Conservation (phyloP, 2,329 filamentous ascomycete species). For the Diaporthe sp. region DNA sequence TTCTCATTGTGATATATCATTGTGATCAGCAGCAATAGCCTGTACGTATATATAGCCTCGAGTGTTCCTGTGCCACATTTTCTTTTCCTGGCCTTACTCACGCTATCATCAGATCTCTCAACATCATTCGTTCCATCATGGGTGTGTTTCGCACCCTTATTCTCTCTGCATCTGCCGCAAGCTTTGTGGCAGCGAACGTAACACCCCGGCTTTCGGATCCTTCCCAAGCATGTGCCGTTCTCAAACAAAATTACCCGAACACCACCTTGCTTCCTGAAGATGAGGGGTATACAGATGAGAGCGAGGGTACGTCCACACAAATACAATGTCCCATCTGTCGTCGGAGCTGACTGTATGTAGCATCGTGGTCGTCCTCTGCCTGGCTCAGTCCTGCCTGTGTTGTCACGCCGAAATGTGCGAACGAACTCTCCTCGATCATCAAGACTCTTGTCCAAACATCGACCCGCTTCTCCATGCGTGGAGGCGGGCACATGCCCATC, state of each 20-base stretch:
- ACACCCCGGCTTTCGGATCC: neutral
- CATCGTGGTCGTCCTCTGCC: neutral
- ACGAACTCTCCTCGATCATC: slow-evolving; percentile 34
- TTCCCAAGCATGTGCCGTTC: slow-evolving; percentile 1
- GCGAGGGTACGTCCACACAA: neutral
- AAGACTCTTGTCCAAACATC: slow-evolving; percentile 43
- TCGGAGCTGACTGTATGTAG: neutral
- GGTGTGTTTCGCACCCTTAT: slow-evolving; percentile 2
- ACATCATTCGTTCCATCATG: slow-evolving; percentile 13
- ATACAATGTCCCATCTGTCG: neutral
- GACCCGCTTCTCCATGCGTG: slow-evolving; percentile 46
- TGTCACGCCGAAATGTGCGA: slow-evolving; percentile 45
- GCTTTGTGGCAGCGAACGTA: neutral
- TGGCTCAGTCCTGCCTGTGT: slow-evolving; percentile 45
- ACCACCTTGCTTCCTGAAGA: slow-evolving; percentile 8
- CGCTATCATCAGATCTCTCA: neutral
- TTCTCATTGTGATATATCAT: neutral
- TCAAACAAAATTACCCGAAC: slow-evolving; percentile 11
- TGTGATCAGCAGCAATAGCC: neutral
- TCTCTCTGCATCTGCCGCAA: slow-evolving; percentile 4
- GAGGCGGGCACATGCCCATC: slow-evolving; percentile 49
- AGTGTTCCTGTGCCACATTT: neutral
- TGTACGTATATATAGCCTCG: neutral
- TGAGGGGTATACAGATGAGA: neutral
- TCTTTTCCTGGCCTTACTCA: neutral